Conservation (phyloP, 2,329 filamentous ascomycete genomes). For the Diplodia scrobiculata region DNA sequence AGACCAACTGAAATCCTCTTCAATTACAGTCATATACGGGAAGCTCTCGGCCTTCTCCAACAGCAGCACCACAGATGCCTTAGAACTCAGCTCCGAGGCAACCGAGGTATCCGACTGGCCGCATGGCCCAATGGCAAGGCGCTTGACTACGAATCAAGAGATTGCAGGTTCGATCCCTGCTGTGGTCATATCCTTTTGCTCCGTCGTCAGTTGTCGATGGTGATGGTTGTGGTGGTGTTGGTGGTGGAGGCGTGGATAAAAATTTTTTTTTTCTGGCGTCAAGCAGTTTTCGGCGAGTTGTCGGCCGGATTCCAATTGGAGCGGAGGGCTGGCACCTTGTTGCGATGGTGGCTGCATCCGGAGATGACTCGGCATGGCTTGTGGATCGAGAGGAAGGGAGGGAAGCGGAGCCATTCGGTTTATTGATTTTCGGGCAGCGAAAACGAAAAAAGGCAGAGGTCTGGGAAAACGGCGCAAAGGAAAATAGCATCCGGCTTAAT, state of each 20-base stretch:
- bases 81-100: not conserved
- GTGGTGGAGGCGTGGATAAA: not conserved
- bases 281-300: not conserved
- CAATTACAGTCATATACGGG: not conserved
- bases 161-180: constrained; percentile 39
- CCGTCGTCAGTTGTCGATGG: not conserved
- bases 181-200: constrained; percentile 25
- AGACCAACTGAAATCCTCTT: not conserved
- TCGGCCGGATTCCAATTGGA: not conserved
- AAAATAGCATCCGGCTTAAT: not conserved
- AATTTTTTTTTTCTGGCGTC: not conserved
- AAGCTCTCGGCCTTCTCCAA: not conserved
- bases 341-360: not conserved
- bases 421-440: not conserved
- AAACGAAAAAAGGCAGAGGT: not conserved
- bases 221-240: not conserved
- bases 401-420: not conserved
- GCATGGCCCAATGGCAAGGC: constrained; percentile 60
- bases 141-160: constrained; percentile 59
- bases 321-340: no score
- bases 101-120: constrained; percentile 5
- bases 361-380: not conserved
- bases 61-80: not conserved
- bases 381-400: not conserved
- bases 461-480: not conserved